A percentile compares a stretch with the other conserved stretches of the same genome.
phyloP scores from a whole-genome alignment of 176 grass and related monocot species.

The Oryza punctata region DNA sequence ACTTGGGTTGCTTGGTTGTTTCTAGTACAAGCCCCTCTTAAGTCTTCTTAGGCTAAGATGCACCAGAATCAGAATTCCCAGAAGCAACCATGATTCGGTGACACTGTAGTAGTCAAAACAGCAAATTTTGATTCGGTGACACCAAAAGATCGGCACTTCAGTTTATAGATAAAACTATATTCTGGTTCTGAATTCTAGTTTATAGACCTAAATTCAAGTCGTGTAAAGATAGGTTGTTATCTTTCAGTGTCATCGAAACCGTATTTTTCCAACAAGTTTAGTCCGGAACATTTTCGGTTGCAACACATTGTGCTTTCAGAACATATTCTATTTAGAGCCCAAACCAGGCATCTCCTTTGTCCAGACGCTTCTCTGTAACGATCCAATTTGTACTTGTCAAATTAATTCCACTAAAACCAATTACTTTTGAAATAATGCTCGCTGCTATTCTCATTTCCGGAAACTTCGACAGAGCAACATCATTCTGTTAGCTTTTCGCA shows the following conservation, averaged over 20 bases:
- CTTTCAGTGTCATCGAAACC: background rate
- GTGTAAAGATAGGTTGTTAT: background rate
- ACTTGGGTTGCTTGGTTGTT: background rate
- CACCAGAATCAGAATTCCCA: background rate
- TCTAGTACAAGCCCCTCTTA: background rate
- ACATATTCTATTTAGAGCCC: background rate
- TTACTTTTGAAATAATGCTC: background rate
- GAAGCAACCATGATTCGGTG: background rate
- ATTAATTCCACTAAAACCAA: no score
- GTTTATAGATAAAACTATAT: background rate
- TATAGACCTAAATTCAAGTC: background rate
- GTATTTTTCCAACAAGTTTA: background rate
- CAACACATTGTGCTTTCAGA: slow-evolving; percentile 2
- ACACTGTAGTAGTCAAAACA: background rate
- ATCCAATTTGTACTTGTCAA: background rate
- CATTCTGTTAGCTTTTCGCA: background rate
- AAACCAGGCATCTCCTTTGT: background rate
- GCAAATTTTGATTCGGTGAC: background rate
- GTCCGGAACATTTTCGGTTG: background rate
- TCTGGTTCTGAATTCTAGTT: background rate
- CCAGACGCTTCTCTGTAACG: background rate
- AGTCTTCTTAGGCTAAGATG: background rate
- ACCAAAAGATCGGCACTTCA: background rate
- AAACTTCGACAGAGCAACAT: background rate
- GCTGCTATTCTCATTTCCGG: background rate